These are phyloP conservation scores for Tetracentron sinense DNA, from an alignment of 164 flowering plant species.

Conservation along the genomic window DNA sequence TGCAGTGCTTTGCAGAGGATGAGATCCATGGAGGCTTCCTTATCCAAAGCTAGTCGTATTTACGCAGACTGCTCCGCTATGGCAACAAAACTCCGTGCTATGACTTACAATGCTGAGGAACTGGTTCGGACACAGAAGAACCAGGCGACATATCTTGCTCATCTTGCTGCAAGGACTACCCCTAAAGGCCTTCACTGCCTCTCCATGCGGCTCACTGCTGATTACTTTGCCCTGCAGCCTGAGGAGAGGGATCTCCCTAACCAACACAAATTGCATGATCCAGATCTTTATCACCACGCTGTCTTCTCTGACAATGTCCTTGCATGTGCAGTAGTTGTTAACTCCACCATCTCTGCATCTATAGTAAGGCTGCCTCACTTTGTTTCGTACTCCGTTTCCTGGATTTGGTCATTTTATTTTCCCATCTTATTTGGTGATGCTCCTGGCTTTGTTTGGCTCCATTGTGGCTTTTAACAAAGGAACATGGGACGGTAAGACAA, in stretches of 20 bases:
- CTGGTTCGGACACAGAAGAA: conserved; percentile 57
- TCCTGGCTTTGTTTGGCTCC: too few relatives aligned
- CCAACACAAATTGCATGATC: conserved; percentile 46
- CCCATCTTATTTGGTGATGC: too few relatives aligned
- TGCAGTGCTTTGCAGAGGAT: conserved; percentile 74
- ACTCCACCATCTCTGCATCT: conserved; percentile 65
- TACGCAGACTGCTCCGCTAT: conserved; percentile 67
- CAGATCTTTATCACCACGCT: conserved; percentile 64
- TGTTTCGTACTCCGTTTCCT: conserved; percentile 4
- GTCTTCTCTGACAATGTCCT: conserved; percentile 90
- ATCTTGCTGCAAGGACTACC: conserved; percentile 81
- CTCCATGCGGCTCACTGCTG: conserved; percentile 78
- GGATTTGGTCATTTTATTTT: too few relatives aligned
- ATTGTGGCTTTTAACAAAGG: too few relatives aligned
- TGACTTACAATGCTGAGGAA: conserved; percentile 74
- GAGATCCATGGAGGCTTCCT: conserved; percentile 66
- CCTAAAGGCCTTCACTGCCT: conserved; percentile 95
- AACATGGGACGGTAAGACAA: not conserved
- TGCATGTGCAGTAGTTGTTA: conserved; percentile 89
- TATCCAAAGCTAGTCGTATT: conserved; percentile 56
- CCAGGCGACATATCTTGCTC: conserved; percentile 54
- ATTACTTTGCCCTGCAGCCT: conserved; percentile 62
- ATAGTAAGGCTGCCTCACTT: conserved; percentile 37
- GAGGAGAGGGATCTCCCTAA: conserved; percentile 48
- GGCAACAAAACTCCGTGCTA: conserved; percentile 73